Conservation (phyloP, 345 rosid species). For the Eucalyptus marginata region DNA sequence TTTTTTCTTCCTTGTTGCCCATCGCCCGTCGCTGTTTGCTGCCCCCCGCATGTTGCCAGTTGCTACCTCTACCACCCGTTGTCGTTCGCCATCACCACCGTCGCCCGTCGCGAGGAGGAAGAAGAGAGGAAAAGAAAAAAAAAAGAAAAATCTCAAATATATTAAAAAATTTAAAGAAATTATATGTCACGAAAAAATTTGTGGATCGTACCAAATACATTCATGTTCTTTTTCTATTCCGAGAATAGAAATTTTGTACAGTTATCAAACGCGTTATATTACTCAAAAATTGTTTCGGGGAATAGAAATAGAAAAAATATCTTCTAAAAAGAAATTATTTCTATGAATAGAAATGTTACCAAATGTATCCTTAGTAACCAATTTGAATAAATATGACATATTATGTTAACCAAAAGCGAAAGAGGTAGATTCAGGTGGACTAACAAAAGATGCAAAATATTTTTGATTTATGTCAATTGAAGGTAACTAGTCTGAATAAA, state of each 20-base stretch:
- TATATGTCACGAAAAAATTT: no score
- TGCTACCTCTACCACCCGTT: fast-evolving
- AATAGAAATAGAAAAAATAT: no score
- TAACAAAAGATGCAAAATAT: background rate
- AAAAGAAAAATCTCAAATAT: no score
- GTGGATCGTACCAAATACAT: fast-evolving
- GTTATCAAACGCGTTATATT: fast-evolving
- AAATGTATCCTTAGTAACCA: no score
- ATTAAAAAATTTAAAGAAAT: no score
- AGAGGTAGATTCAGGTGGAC: background rate
- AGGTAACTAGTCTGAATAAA: background rate
- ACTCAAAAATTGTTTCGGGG: fast-evolving
- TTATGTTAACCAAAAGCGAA: background rate
- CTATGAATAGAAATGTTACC: no score
- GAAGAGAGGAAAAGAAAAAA: no score
- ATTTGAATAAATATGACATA: background rate
- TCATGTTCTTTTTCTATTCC: no score
- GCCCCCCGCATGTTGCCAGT: fast-evolving
- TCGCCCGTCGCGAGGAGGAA: fast-evolving
- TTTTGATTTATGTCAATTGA: background rate
- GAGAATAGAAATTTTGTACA: no score
- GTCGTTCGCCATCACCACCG: fast-evolving
- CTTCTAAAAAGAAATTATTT: no score
- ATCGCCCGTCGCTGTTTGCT: fast-evolving
- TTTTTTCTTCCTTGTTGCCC: fast-evolving